Percentiles rank a stretch among this genome's conserved stretches.
phyloP scores from a whole-genome alignment of 257 asterid genomes.

The Avicennia marina region DNA sequence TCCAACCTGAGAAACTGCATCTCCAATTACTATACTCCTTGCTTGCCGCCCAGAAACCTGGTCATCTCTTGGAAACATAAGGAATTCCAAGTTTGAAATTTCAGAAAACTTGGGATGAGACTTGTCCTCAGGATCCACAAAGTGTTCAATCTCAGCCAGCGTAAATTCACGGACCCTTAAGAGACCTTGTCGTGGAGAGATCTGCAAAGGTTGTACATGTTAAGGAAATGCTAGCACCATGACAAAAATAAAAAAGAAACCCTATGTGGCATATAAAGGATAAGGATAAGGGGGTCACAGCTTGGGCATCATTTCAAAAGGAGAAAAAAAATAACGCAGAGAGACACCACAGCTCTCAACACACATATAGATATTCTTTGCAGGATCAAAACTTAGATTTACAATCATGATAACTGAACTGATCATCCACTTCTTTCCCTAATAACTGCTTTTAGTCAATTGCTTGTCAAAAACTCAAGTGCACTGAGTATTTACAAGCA shows the following conservation, averaged over 20 bases:
- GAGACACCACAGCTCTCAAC: neutral
- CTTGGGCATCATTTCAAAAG: neutral
- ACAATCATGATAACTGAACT: neutral
- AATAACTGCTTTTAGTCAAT: neutral
- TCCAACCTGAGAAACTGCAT: neutral
- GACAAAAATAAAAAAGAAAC: neutral
- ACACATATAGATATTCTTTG: neutral
- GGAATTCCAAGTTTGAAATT: neutral
- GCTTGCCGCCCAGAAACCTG: neutral
- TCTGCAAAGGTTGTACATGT: neutral
- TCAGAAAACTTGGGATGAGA: conserved; percentile 9
- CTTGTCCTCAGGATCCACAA: conserved; percentile 48
- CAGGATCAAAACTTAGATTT: neutral
- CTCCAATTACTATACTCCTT: neutral
- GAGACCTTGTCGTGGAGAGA: neutral
- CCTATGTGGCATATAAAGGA: neutral
- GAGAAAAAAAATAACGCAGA: neutral
- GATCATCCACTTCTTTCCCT: neutral
- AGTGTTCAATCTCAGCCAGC: conserved; percentile 33
- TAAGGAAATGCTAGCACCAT: neutral
- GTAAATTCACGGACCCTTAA: neutral
- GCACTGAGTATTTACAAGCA: neutral
- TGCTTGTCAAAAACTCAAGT: conserved; percentile 1
- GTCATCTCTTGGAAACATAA: neutral
- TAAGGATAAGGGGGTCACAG: neutral